Percentiles rank a stretch among this genome's conserved stretches.
These are phyloP conservation scores for Dactylellina haptotyla DNA, from an alignment of 2,329 filamentous ascomycete genomes.

Conservation along the genomic window DNA sequence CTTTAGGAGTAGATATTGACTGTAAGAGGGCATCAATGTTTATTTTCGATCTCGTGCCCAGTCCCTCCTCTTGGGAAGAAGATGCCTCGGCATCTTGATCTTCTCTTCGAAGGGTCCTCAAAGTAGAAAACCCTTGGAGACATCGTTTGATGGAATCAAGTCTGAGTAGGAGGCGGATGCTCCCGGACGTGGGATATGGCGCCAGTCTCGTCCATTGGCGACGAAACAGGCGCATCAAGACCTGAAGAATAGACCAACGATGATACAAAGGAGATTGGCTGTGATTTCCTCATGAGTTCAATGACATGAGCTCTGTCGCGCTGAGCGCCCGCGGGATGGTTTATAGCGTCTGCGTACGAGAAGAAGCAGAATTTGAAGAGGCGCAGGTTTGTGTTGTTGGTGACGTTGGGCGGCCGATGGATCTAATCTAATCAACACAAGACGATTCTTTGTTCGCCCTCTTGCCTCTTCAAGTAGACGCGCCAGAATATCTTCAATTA, in stretches of 20 bases:
- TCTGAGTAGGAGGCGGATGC: not conserved
- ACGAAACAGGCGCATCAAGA: slow-evolving; percentile 35
- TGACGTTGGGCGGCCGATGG: slow-evolving; percentile 16
- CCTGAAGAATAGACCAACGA: not conserved
- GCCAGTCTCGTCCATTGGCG: slow-evolving; percentile 33
- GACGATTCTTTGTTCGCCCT: not conserved
- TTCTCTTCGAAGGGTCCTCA: not conserved
- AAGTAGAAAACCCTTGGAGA: not conserved
- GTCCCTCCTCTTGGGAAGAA: not conserved
- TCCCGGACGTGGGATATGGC: not conserved
- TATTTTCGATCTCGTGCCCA: slow-evolving; percentile 14
- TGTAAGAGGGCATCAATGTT: slow-evolving; percentile 35
- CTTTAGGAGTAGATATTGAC: slow-evolving; percentile 25
- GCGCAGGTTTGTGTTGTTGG: slow-evolving; percentile 27
- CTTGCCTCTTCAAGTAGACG: slow-evolving; percentile 6
- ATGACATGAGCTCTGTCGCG: not conserved
- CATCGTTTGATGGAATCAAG: not conserved
- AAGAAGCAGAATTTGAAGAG: slow-evolving; percentile 28
- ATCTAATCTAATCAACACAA: slow-evolving; percentile 46
- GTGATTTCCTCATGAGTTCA: slow-evolving; percentile 17
- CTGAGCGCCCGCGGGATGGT: not conserved
- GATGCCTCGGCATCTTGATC: not conserved
- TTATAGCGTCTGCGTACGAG: not conserved
- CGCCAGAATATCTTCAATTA: slow-evolving; percentile 5
- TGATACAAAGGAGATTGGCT: not conserved